phyloP scores from a whole-genome alignment of 2,329 filamentous ascomycete genomes.

The Aspergillus eucalypticola region DNA sequence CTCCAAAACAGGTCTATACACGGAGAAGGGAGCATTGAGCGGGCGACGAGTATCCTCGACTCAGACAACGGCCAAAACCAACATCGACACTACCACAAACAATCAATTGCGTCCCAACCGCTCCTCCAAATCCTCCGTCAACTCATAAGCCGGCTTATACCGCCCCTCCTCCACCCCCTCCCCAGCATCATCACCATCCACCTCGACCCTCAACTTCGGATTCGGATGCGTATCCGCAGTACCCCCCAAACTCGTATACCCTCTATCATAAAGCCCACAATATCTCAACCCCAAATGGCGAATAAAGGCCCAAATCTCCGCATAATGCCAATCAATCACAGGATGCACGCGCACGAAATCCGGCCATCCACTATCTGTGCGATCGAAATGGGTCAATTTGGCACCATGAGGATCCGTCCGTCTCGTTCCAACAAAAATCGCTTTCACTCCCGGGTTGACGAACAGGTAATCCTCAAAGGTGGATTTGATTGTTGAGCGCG shows the following conservation, averaged over 20 bases:
- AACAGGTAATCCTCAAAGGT: conserved; percentile 75
- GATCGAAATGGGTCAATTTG: conserved; percentile 76
- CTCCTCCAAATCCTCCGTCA: conserved; percentile 74
- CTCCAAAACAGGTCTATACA: background rate
- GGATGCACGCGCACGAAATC: conserved; percentile 90
- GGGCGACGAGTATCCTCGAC: background rate
- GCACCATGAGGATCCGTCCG: conserved; percentile 90
- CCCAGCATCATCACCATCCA: conserved; percentile 19
- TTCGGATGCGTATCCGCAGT: conserved; percentile 88
- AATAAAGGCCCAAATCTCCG: conserved; percentile 88
- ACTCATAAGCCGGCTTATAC: conserved; percentile 74
- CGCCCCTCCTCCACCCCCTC: conserved; percentile 27
- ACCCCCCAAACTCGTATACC: conserved; percentile 91
- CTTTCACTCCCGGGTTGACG: conserved; percentile 58
- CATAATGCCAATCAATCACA: conserved; percentile 96
- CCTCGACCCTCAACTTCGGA: conserved; percentile 61
- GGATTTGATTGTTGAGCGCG: conserved; percentile 64
- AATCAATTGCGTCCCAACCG: conserved; percentile 67
- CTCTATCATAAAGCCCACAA: conserved; percentile 81
- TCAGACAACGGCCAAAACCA: background rate
- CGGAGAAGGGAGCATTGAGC: background rate
- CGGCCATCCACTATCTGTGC: conserved; percentile 88
- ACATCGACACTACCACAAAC: background rate
- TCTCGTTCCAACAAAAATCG: conserved; percentile 84
- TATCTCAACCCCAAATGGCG: conserved; percentile 74